Evolutionary conservation across 140 eudicot species (phyloP).

Genomic region (Senecio squalidus): DNA sequence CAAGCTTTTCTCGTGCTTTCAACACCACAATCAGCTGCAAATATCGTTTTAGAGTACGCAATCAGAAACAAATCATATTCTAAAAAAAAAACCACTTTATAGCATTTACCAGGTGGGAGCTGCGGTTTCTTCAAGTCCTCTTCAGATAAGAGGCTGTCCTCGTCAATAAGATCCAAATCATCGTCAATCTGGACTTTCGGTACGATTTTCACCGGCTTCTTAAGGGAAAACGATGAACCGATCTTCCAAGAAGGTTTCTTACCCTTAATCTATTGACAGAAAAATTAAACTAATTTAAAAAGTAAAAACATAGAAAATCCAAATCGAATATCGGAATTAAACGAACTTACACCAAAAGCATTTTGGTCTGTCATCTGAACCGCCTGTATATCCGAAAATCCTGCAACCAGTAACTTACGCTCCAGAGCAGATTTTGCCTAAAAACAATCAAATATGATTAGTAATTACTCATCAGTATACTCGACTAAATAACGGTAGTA

Average conservation of each 20-base stretch:
- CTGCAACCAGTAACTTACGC: constrained; percentile 40
- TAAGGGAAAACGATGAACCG: constrained; percentile 84
- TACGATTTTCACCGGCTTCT: constrained; percentile 46
- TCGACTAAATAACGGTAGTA: not conserved
- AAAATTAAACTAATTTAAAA: not conserved
- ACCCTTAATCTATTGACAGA: constrained; percentile 39
- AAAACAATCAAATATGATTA: constrained; percentile 5
- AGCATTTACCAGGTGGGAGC: constrained; percentile 52
- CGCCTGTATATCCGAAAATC: constrained; percentile 41
- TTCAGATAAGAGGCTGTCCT: constrained; percentile 86
- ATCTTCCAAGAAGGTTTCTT: constrained; percentile 80
- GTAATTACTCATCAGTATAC: constrained; percentile 12
- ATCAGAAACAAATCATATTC: not conserved
- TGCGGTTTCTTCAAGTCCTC: constrained; percentile 86
- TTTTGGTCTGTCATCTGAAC: constrained; percentile 23
- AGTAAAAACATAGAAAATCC: no score
- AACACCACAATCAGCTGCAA: constrained; percentile 76
- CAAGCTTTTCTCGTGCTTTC: constrained; percentile 87
- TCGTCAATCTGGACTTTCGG: constrained; percentile 69
- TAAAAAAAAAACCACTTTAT: not conserved
- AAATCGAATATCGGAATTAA: not conserved
- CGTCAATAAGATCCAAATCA: constrained; percentile 82
- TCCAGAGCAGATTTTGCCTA: constrained; percentile 56
- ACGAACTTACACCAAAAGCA: constrained; percentile 31
- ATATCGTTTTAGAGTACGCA: not conserved